A percentile compares a stretch with the other conserved stretches of the same genome.
phyloP scores from a whole-genome alignment of 1,284 basidiomycete species.

The Rhodotorula sp. region DNA sequence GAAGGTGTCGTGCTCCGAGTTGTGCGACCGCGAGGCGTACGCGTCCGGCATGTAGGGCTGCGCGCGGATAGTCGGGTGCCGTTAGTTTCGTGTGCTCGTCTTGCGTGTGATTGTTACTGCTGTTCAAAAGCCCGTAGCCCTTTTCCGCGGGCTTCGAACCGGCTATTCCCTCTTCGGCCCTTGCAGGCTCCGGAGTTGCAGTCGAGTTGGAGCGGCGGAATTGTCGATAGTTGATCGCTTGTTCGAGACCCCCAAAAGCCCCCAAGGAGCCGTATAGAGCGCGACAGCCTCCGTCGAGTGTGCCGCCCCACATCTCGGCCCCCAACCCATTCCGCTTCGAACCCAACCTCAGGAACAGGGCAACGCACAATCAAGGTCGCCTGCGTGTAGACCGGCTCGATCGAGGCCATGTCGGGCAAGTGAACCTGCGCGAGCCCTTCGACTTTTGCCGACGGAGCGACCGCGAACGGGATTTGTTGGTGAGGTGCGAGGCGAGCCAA shows the following conservation, averaged over 20 bases:
- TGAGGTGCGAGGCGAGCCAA: background rate
- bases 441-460: conserved; percentile 3
- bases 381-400: background rate
- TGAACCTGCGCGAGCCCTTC: conserved; percentile 16
- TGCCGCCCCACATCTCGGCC: background rate
- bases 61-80: background rate
- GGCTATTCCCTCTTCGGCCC: too few species aligned
- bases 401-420: conserved; percentile 18
- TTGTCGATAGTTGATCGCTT: too few species aligned
- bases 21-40: conserved; percentile 4
- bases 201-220: too few species aligned
- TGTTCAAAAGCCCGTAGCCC: too few species aligned
- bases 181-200: too few species aligned
- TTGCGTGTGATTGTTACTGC: too few species aligned
- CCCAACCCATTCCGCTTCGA: background rate
- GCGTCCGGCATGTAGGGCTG: conserved; percentile 19
- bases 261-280: too few species aligned
- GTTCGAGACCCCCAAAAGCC: too few species aligned
- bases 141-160: too few species aligned
- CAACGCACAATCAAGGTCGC: conserved; percentile 7
- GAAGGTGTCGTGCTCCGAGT: background rate
- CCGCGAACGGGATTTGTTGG: conserved; percentile 4
- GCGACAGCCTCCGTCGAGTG: too few species aligned
- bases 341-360: background rate
- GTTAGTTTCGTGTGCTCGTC: background rate